Conservation (phyloP, 1,284 basidiomycete genomes). For the Pseudozyma sp. region DNA sequence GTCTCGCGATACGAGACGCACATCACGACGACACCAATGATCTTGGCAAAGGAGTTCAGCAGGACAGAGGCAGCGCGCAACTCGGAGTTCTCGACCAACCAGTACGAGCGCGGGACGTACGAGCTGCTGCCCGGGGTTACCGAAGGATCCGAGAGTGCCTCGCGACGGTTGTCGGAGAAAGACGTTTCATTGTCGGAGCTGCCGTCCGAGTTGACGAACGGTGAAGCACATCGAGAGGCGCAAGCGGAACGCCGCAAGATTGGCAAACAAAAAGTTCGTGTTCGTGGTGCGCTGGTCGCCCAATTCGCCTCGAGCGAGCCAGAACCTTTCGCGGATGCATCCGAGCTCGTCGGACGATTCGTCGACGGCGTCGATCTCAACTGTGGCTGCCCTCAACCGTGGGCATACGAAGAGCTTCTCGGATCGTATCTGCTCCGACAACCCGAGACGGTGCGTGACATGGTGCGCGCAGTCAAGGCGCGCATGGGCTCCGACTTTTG, state of each 20-base stretch:
- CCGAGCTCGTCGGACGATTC: slow-evolving; percentile 72
- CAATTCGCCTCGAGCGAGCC: slow-evolving; percentile 74
- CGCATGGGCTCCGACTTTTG: slow-evolving; percentile 73
- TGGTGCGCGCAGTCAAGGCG: slow-evolving; percentile 73
- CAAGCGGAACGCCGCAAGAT: slow-evolving; percentile 9
- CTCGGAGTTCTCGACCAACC: slow-evolving; percentile 73
- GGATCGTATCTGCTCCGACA: slow-evolving; percentile 74
- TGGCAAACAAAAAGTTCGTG: slow-evolving; percentile 45
- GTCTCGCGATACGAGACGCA: slow-evolving; percentile 74
- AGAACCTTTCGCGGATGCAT: slow-evolving; percentile 73
- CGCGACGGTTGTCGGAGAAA: slow-evolving; percentile 10
- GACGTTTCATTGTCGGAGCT: not conserved
- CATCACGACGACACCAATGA: slow-evolving; percentile 76
- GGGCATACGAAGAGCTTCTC: slow-evolving; percentile 72
- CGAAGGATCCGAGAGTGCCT: slow-evolving; percentile 43
- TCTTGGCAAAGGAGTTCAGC: slow-evolving; percentile 73
- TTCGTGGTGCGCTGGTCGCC: slow-evolving; percentile 73
- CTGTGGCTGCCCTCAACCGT: slow-evolving; percentile 70
- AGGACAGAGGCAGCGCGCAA: slow-evolving; percentile 73
- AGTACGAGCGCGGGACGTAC: slow-evolving; percentile 73
- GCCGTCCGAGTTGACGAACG: not conserved
- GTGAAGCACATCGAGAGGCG: slow-evolving; percentile 22
- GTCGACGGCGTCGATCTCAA: slow-evolving; percentile 76
- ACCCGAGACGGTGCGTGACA: slow-evolving; percentile 74
- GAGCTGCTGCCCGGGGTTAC: slow-evolving; percentile 64